Base-by-base conservation (phyloP, 306 rosid species). In the Dryas octopetala region DNA sequence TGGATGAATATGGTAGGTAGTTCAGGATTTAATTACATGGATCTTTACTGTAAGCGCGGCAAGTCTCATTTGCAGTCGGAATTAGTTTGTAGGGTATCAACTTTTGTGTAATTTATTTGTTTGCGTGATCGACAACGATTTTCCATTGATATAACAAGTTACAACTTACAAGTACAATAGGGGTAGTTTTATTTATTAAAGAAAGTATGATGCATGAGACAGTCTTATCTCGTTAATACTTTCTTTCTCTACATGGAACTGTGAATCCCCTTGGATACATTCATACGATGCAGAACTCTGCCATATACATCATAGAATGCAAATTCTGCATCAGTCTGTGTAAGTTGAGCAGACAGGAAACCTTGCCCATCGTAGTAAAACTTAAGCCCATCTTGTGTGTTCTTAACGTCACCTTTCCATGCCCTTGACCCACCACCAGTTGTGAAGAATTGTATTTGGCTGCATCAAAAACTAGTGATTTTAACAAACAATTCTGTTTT, bases 381-480 rank as follows among this genome's bases (percentile, higher is more conserved):
- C 66, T 86, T 82, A 53, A 78, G 16, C 14, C 75, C 89, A 4
- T 79, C 70, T 53, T 45, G 76, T 50, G 55, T 68, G 45, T 38
- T 26, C 40, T 74, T 16, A 17, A 83, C n/a, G 16, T 80, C 88
- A 7, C 91, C 96, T 66, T 65, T 86, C 97, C 94, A 86, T 77
- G 97, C 89, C 83, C 88, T 90, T 7, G 97, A 90, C 10, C 94
- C 94, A 54, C 89, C 96, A 1, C 94, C 96, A 69, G 92, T 86
- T 1, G 97, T 92, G n/a, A 90, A 83, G 79, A 87, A 88, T 41
- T 88, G 92, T 15, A 90, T 65, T 78, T 67, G 83, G 70, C 97
- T 90, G 88, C 85, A 78, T n/a, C 7, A 17, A 40, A 12, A 50
- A 23, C 45, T 19, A 17, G 55, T 15, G 28, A 14, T 59, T 23